Percentiles rank a stretch among this genome's conserved stretches.
phyloP scores from a whole-genome alignment of 2,329 filamentous ascomycete genomes.

The Trematosphaeria pertusa region DNA sequence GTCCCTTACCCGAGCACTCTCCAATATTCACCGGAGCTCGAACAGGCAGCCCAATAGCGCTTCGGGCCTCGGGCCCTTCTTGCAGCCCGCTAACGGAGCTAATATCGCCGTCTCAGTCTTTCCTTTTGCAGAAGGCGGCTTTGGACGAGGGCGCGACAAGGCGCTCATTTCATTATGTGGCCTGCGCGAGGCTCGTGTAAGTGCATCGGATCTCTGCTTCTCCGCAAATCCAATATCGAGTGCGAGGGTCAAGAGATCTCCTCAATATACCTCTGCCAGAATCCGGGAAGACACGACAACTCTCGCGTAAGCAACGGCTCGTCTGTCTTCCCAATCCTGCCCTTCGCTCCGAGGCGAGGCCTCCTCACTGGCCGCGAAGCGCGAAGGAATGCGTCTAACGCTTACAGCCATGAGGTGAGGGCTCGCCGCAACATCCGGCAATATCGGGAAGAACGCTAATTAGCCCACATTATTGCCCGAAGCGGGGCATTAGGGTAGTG shows the following conservation, averaged over 20 bases:
- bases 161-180: slow-evolving; percentile 23
- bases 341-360: slow-evolving; percentile 7
- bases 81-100: slow-evolving; percentile 31
- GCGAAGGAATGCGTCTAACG: slow-evolving; percentile 8
- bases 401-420: not conserved
- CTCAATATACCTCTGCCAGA: slow-evolving; percentile 13
- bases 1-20: slow-evolving; percentile 4
- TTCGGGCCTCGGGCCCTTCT: slow-evolving; percentile 20
- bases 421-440: slow-evolving; percentile 22
- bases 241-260: slow-evolving; percentile 17
- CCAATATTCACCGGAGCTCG: slow-evolving; percentile 9
- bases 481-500: slow-evolving; percentile 35
- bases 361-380: slow-evolving; percentile 11
- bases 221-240: slow-evolving; percentile 20
- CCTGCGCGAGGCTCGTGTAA: slow-evolving; percentile 10
- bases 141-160: slow-evolving; percentile 6
- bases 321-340: not conserved
- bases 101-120: slow-evolving; percentile 29
- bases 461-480: slow-evolving; percentile 37
- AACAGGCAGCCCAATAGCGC: slow-evolving; percentile 30
- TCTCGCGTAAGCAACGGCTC: slow-evolving; percentile 4
- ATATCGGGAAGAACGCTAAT: slow-evolving; percentile 35
- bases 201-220: slow-evolving; percentile 21
- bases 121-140: slow-evolving; percentile 21
- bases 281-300: slow-evolving; percentile 16